These are phyloP conservation scores for Anthracocystis walkeri DNA, from an alignment of 1,284 basidiomycete species.

Conservation along the genomic window DNA sequence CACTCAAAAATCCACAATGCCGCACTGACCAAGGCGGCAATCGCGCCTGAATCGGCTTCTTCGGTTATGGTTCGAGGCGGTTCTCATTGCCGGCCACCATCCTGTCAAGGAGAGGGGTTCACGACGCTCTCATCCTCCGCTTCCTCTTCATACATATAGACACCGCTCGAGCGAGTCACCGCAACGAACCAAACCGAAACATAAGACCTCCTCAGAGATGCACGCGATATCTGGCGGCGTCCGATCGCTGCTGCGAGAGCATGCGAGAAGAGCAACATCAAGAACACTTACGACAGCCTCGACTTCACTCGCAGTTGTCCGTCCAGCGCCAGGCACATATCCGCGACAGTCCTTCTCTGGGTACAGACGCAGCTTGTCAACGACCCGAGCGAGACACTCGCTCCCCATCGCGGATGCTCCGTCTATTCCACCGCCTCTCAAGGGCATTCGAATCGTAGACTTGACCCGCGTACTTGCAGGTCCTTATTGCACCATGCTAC, in stretches of 20 bases:
- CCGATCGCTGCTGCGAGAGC: slow-evolving; percentile 18
- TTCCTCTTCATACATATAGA: not conserved
- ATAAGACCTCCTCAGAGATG: slow-evolving; percentile 8
- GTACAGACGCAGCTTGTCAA: slow-evolving; percentile 3
- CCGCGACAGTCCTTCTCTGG: not conserved
- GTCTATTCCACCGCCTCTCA: slow-evolving; percentile 76
- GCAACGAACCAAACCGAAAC: not conserved
- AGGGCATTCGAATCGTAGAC: slow-evolving; percentile 84
- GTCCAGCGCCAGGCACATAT: not conserved
- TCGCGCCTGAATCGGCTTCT: slow-evolving; percentile 35
- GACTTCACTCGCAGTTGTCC: not conserved
- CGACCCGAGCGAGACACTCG: slow-evolving; percentile 8
- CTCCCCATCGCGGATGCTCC: slow-evolving; percentile 25
- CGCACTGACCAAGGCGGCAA: slow-evolving; percentile 12
- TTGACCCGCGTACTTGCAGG: slow-evolving; percentile 89
- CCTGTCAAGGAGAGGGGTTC: not conserved
- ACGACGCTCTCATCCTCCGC: no score
- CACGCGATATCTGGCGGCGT: slow-evolving; percentile 4
- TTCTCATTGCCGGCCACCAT: not conserved
- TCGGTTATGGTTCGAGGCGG: slow-evolving; percentile 21
- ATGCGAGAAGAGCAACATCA: not conserved
- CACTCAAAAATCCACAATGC: not conserved
- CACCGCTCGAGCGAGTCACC: not conserved
- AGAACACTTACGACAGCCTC: slow-evolving; percentile 1
- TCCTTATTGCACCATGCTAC: slow-evolving; percentile 83